A percentile compares a stretch with the other conserved stretches of the same genome.
These are phyloP conservation scores for Debaryomyces nepalensis DNA, from an alignment of 1,139 yeast genomes.

Conservation along the genomic window DNA sequence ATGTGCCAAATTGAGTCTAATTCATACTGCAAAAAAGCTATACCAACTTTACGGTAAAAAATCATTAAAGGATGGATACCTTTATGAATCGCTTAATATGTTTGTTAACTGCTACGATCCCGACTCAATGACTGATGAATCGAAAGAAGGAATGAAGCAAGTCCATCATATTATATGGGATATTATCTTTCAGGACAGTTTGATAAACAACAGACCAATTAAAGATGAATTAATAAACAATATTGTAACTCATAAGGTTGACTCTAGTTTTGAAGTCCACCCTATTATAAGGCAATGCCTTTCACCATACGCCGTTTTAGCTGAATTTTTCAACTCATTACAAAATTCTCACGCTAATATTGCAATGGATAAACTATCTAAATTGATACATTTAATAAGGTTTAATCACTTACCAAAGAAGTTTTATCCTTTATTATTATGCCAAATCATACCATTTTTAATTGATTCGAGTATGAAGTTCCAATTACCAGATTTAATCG, in stretches of 20 bases:
- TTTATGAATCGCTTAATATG: slow-evolving; percentile 68
- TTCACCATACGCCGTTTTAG: slow-evolving; percentile 73
- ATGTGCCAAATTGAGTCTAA: slow-evolving; percentile 48
- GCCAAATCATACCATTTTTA: slow-evolving; percentile 55
- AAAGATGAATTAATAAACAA: slow-evolving; percentile 60
- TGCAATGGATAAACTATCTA: slow-evolving; percentile 33
- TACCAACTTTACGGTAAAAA: slow-evolving; percentile 47
- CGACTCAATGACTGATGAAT: slow-evolving; percentile 18
- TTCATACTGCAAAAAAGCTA: slow-evolving; percentile 57
- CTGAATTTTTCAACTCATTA: slow-evolving; percentile 48
- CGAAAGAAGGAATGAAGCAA: slow-evolving; percentile 38
- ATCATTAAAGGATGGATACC: slow-evolving; percentile 46
- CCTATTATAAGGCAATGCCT: slow-evolving; percentile 68
- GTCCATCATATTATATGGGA: slow-evolving; percentile 51
- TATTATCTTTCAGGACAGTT: slow-evolving; percentile 60
- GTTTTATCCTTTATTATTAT: slow-evolving; percentile 54
- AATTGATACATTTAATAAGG: slow-evolving; percentile 57
- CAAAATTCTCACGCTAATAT: slow-evolving; percentile 32
- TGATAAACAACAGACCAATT: slow-evolving; percentile 56
- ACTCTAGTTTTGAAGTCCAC: slow-evolving; percentile 43
- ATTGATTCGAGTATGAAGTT: slow-evolving; percentile 29
- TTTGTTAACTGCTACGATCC: slow-evolving; percentile 69
- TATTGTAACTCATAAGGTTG: slow-evolving; percentile 48
- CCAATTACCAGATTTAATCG: slow-evolving; percentile 50
- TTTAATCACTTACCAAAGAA: slow-evolving; percentile 70